Conservation (phyloP, 148 eudicot species). For the Cornus kousa region DNA sequence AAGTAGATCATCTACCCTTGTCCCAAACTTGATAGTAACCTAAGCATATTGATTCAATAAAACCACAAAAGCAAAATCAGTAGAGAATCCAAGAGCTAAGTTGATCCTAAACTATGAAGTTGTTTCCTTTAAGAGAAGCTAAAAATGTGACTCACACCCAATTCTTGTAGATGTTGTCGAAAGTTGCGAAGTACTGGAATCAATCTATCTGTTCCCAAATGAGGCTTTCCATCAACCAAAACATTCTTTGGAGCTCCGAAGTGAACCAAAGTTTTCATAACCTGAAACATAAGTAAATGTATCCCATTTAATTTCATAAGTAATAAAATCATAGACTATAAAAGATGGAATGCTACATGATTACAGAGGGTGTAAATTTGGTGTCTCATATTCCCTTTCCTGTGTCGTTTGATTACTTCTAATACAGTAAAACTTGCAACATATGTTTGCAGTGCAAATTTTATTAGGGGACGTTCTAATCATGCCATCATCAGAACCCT, state of each 20-base stretch:
- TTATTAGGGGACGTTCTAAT: too few relatives aligned
- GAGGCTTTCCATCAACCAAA: conserved; percentile 95
- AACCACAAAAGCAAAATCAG: conserved; percentile 3
- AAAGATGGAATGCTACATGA: background rate
- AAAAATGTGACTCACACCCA: conserved; percentile 63
- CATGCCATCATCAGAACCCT: background rate
- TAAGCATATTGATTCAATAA: conserved; percentile 24
- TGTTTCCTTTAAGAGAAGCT: conserved; percentile 3
- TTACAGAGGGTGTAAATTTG: too few relatives aligned
- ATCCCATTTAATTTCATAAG: background rate
- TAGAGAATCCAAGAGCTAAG: background rate
- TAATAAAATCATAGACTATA: background rate
- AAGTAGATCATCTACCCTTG: conserved; percentile 87
- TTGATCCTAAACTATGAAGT: background rate
- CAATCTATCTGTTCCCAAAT: conserved; percentile 93
- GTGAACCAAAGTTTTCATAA: conserved; percentile 82
- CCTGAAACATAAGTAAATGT: conserved; percentile 35
- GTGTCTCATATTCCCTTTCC: too few relatives aligned
- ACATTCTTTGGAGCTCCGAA: conserved; percentile 95
- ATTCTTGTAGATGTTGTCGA: conserved; percentile 66
- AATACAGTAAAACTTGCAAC: background rate
- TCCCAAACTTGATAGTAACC: conserved; percentile 86
- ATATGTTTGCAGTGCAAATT: background rate
- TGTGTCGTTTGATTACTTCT: too few relatives aligned
- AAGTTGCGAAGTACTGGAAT: conserved; percentile 81